Evolutionary conservation across 2,329 filamentous ascomycete genomes (phyloP).

Genomic region (Cladorrhinum sp.): DNA sequence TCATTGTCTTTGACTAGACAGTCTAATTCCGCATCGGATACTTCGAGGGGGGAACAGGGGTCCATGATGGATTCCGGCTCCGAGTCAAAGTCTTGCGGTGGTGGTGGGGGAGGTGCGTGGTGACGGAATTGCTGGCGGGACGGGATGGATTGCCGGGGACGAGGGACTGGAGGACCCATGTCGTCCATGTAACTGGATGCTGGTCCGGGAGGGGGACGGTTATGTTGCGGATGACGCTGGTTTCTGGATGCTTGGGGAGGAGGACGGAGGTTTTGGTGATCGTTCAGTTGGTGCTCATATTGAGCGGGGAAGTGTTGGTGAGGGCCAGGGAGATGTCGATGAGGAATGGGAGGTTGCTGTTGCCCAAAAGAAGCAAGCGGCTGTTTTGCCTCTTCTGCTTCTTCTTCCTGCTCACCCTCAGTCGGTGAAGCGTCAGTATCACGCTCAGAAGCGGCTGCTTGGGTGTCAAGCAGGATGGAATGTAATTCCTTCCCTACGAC

Average conservation of each 20-base stretch:
- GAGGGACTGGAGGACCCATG: background rate
- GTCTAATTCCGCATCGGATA: conserved; percentile 33
- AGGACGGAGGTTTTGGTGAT: background rate
- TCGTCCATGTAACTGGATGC: background rate
- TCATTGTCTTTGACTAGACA: conserved; percentile 21
- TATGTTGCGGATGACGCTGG: background rate
- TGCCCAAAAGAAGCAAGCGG: too few species aligned
- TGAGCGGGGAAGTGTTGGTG: background rate
- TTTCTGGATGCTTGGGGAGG: background rate
- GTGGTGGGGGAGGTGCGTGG: background rate
- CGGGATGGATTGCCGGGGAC: background rate
- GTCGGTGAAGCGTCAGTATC: background rate
- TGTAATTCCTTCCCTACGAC: conserved; percentile 19
- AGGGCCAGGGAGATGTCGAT: background rate
- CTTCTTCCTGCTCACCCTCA: background rate
- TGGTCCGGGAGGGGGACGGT: background rate
- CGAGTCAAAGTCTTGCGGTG: background rate
- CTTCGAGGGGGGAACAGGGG: conserved; percentile 24
- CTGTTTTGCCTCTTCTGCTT: too few species aligned
- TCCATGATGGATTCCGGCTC: conserved; percentile 21
- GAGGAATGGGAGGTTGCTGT: background rate
- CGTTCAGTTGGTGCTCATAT: background rate
- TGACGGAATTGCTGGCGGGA: conserved; percentile 4
- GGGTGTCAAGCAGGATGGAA: conserved; percentile 7
- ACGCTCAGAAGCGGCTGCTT: background rate